These are phyloP conservation scores for Spinacia oleracea DNA, from an alignment of 179 eudicot species.

Conservation along the genomic window DNA sequence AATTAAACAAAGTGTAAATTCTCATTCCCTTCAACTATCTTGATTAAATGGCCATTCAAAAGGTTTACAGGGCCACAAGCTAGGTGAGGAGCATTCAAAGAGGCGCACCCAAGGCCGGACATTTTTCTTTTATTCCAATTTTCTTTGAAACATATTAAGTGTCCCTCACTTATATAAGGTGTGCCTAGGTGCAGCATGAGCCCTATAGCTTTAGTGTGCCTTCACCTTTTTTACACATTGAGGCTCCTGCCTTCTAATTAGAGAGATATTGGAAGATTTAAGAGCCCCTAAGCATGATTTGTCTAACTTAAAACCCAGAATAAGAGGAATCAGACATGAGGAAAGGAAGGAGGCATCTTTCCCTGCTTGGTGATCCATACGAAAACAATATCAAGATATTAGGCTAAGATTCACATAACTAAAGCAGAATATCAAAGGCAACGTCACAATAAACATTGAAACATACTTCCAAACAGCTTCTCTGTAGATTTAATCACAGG, in stretches of 20 bases:
- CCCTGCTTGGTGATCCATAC: not conserved
- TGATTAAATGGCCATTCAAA: too few relatives aligned
- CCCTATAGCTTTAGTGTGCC: too few relatives aligned
- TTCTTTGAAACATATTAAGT: too few relatives aligned
- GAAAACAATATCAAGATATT: not conserved
- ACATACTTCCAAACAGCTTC: slow-evolving; percentile 89
- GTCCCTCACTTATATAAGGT: too few relatives aligned
- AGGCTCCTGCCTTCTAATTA: not conserved
- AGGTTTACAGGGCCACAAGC: too few relatives aligned
- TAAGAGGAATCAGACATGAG: not conserved
- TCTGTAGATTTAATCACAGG: slow-evolving; percentile 66
- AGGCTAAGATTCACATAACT: not conserved
- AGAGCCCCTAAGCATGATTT: not conserved
- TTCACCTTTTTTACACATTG: too few relatives aligned
- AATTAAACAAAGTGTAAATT: too few relatives aligned
- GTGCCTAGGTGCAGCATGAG: too few relatives aligned
- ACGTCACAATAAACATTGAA: slow-evolving; percentile 13
- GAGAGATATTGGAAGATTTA: not conserved
- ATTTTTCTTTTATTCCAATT: too few relatives aligned
- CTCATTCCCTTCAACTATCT: too few relatives aligned
- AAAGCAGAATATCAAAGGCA: slow-evolving; percentile 10
- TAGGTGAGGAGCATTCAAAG: too few relatives aligned
- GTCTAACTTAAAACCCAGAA: not conserved
- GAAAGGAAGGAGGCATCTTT: not conserved
- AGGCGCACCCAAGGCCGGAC: too few relatives aligned